These are phyloP conservation scores for Populus hybrid DNA, from an alignment of 441 rosid genomes.

Conservation along the genomic window DNA sequence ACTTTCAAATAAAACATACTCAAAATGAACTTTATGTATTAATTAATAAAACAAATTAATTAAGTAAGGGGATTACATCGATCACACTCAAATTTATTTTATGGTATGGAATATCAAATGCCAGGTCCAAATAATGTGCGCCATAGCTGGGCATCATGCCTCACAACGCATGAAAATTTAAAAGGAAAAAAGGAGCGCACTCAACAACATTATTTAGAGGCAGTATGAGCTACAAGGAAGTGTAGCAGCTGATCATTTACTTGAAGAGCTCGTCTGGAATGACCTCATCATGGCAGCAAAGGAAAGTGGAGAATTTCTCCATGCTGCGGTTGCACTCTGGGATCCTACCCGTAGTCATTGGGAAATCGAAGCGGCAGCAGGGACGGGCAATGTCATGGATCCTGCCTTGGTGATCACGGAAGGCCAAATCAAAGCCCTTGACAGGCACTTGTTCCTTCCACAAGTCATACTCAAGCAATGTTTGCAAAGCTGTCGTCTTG, in stretches of 20 bases:
- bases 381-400: constrained; percentile 45
- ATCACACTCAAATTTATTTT: no score
- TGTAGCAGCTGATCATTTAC: no score
- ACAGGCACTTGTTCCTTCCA: constrained; percentile 45
- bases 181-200: no score
- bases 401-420: constrained; percentile 46
- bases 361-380: constrained; percentile 57
- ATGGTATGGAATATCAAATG: no score
- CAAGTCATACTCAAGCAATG: constrained; percentile 37
- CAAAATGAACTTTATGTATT: no score
- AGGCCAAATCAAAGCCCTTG: constrained; percentile 47
- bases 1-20: no score
- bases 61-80: no score
- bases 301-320: constrained; percentile 57
- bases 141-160: no score
- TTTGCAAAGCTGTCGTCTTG: constrained; percentile 37
- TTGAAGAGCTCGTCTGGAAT: not conserved
- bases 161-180: no score
- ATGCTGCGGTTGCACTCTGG: constrained; percentile 61
- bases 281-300: constrained; percentile 52
- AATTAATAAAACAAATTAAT: no score
- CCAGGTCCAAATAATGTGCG: no score
- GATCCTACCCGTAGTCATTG: constrained; percentile 39
- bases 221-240: not conserved
- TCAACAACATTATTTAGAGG: not conserved